Percentiles rank a stretch among this genome's conserved stretches.
Conservation (phyloP, 495 filamentous ascomycete genomes). For the Penicillium egyptiacum region DNA sequence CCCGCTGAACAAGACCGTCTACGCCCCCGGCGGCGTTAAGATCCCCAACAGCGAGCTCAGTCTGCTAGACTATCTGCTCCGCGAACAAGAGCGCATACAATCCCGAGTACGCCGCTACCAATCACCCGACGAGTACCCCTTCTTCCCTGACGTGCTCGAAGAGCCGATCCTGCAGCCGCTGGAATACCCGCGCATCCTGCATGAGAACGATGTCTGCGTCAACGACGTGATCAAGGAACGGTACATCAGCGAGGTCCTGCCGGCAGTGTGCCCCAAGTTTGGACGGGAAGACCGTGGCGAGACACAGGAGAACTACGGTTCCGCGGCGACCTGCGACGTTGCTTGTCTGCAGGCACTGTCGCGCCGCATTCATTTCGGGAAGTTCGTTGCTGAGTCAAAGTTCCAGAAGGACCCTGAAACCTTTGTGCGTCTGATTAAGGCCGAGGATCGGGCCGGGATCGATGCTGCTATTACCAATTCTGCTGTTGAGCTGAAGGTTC, state of each 20-base stretch:
- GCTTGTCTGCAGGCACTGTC: constrained; percentile 87
- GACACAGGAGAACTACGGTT: constrained; percentile 92
- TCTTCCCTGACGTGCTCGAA: constrained; percentile 84
- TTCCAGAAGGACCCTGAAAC: constrained; percentile 78
- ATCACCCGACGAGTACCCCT: constrained; percentile 95
- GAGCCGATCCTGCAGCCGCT: constrained; percentile 83
- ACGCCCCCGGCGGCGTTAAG: constrained; percentile 72
- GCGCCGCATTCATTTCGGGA: constrained; percentile 93
- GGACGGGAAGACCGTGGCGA: constrained; percentile 77
- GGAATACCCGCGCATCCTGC: constrained; percentile 86
- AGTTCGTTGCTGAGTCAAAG: constrained; percentile 99
- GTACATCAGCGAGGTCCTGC: constrained; percentile 82
- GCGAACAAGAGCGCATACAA: constrained; percentile 84
- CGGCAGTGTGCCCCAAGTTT: constrained; percentile 71
- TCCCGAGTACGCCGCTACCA: constrained; percentile 95
- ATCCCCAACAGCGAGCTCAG: constrained; percentile 72
- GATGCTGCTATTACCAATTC: constrained; percentile 87
- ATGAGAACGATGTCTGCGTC: constrained; percentile 88
- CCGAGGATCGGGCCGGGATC: constrained; percentile 74
- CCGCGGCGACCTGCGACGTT: constrained; percentile 88
- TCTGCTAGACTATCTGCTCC: constrained; percentile 92
- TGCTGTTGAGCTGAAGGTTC: constrained; percentile 86
- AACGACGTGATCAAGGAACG: constrained; percentile 82
- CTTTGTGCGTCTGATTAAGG: constrained; percentile 78
- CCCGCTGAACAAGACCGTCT: constrained; percentile 86